A percentile compares a stretch with the other conserved stretches of the same genome.
Evolutionary conservation across 2,329 filamentous ascomycete species (phyloP).

Genomic region (Aspergillus ochraceoroseus): DNA sequence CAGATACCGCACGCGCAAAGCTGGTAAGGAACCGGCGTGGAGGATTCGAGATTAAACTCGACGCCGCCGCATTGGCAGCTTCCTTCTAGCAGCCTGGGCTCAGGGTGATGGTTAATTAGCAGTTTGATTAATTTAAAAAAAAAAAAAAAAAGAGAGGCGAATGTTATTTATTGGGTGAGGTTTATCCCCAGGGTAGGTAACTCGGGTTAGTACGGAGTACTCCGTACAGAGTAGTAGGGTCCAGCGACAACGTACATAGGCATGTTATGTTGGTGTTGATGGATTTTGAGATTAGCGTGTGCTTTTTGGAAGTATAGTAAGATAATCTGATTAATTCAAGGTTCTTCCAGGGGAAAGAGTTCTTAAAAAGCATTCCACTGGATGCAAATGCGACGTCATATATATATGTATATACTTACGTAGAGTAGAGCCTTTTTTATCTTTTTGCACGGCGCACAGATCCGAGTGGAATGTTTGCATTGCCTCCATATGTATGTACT

Average conservation of each 20-base stretch:
- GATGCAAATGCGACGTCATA: slow-evolving; percentile 13
- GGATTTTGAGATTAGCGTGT: neutral
- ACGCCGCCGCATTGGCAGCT: slow-evolving; percentile 49
- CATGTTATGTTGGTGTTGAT: slow-evolving; percentile 10
- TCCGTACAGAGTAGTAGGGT: neutral
- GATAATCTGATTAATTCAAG: no score
- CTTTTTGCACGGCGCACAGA: no score
- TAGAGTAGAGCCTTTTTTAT: no score
- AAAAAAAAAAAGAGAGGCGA: neutral
- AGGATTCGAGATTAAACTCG: slow-evolving; percentile 45
- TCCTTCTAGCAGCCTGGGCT: slow-evolving; percentile 44
- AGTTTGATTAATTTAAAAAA: neutral
- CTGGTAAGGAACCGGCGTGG: slow-evolving; percentile 48
- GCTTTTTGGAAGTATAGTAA: no score
- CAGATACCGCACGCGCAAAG: slow-evolving; percentile 49
- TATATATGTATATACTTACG: slow-evolving; percentile 3
- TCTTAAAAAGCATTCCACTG: neutral
- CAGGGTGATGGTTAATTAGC: slow-evolving; percentile 10
- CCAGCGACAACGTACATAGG: slow-evolving; percentile 21
- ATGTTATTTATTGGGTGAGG: slow-evolving; percentile 5
- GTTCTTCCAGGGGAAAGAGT: no score
- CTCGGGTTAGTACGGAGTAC: neutral
- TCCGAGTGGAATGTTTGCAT: neutral
- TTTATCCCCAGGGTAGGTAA: neutral
- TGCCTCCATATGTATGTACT: no score